Evolutionary conservation across 768 basidiomycete species (phyloP), one percentile per base, ranked within the genome.

Genomic region (Leccinum arenicola): DNA sequence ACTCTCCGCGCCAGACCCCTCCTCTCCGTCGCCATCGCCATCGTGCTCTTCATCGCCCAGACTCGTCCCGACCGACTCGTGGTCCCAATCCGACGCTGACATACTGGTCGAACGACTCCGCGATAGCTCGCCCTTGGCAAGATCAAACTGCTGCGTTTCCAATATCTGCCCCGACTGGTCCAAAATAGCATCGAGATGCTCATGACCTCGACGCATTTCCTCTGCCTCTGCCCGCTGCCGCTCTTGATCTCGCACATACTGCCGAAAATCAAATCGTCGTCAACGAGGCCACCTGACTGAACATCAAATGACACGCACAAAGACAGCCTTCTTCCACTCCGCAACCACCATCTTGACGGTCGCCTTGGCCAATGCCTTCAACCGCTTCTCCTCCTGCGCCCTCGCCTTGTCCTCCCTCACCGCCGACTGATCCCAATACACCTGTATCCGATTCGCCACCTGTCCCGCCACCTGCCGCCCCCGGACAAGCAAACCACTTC

Each of bases 271-370:
- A 6, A n/a, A 57, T 9, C 29, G n/a, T 60, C 48, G 61, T 49
- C 38, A 38, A 4, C 2, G 8, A 7, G 4, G 36, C 35, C 35
- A 31, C 14, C 10, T n/a, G 10, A 9, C 4, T 10, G n/a, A n/a
- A 52, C 21, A n/a, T 3, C 11, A 29, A 47, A 25, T 15, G 17
- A 40, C 4, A 81, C 91, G 68, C 67, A 91, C 91, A 65, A 86
- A 85, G 49, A 95, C 85, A 8, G 91, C 95, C 68, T 91, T 86
- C 72, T 88, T 90, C 95, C 95, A 98, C 68, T 93, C 89, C 8
- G 79, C 80, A 31, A 82, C 79, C 29, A 97, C 84, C 66, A 85
- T 74, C 64, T 83, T 84, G 51, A 88, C 78, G 0, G 90, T 87
- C 21, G 83, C 81, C 74, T 89, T 91, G 12, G 90, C 91, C 38